Evolutionary conservation across 2,329 filamentous ascomycete species (phyloP).

Genomic region (Alternaria rosae): DNA sequence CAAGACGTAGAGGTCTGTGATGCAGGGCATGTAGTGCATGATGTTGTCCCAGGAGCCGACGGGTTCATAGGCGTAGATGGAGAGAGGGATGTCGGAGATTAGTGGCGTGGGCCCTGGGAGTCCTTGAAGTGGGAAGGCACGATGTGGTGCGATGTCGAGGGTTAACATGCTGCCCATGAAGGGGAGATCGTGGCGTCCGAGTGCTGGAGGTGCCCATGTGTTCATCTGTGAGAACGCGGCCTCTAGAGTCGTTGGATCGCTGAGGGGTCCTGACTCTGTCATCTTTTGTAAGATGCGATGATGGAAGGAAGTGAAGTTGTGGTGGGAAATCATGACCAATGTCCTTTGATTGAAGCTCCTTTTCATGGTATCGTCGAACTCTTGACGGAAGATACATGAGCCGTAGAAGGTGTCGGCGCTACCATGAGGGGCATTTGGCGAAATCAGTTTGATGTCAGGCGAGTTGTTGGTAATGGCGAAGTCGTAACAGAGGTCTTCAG

Average conservation of each 20-base stretch:
- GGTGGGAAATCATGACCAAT: constrained; percentile 51
- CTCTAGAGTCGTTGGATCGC: constrained; percentile 50
- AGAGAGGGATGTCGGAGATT: constrained; percentile 39
- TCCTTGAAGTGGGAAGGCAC: constrained; percentile 51
- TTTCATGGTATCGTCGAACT: constrained; percentile 52
- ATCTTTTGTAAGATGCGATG: constrained; percentile 46
- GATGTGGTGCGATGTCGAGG: constrained; percentile 52
- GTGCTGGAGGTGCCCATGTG: constrained; percentile 46
- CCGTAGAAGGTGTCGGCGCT: constrained; percentile 48
- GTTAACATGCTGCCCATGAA: constrained; percentile 50
- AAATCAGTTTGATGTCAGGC: constrained; percentile 64
- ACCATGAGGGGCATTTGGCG: constrained; percentile 50
- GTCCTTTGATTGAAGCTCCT: constrained; percentile 53
- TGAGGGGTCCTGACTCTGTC: constrained; percentile 47
- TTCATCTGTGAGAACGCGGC: constrained; percentile 48
- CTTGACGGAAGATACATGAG: constrained; percentile 52
- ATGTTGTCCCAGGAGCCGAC: constrained; percentile 50
- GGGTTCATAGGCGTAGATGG: constrained; percentile 52
- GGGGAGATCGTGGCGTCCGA: constrained; percentile 49
- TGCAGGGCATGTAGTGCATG: constrained; percentile 51
- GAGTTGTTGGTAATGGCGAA: constrained; percentile 53
- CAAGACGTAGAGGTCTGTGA: constrained; percentile 51
- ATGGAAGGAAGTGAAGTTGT: constrained; percentile 51
- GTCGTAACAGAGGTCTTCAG: constrained; percentile 50
- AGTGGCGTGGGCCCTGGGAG: constrained; percentile 40